Conservation (phyloP, 2,329 filamentous ascomycete species). For the Phyllachora maydis region DNA sequence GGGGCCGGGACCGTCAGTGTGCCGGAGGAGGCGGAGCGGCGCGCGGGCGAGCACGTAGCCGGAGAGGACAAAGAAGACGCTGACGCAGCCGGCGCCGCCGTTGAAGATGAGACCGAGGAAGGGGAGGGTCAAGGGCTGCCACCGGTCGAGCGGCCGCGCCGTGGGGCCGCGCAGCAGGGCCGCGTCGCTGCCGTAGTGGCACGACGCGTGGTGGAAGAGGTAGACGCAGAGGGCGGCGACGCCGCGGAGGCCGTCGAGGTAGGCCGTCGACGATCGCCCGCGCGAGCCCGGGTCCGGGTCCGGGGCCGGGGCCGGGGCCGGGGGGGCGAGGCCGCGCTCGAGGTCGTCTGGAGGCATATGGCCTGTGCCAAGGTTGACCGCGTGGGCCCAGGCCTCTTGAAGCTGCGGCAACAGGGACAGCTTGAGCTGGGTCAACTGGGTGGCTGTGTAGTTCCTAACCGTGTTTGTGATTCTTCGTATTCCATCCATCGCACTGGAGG, state of each 20-base stretch:
- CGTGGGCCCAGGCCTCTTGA: no score
- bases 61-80: conserved; percentile 14
- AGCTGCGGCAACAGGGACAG: no score
- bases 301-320: background rate
- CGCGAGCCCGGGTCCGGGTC: background rate
- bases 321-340: background rate
- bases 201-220: conserved; percentile 5
- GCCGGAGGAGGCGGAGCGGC: conserved; percentile 3
- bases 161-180: conserved; percentile 2
- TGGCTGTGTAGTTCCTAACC: no score
- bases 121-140: no score
- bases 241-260: conserved; percentile 8
- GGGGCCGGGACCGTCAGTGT: no score
- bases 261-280: no score
- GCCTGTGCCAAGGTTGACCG: no score
- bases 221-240: conserved; percentile 7
- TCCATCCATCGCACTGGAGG: no score
- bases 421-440: no score
- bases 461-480: no score
- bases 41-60: conserved; percentile 14
- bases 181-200: conserved; percentile 3
- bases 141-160: no score
- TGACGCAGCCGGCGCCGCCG: conserved; percentile 8
- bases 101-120: conserved; percentile 8
- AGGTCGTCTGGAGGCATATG: no score